phyloP scores from a whole-genome alignment of 1,139 yeast species.

The Hyphopichia fennica region DNA sequence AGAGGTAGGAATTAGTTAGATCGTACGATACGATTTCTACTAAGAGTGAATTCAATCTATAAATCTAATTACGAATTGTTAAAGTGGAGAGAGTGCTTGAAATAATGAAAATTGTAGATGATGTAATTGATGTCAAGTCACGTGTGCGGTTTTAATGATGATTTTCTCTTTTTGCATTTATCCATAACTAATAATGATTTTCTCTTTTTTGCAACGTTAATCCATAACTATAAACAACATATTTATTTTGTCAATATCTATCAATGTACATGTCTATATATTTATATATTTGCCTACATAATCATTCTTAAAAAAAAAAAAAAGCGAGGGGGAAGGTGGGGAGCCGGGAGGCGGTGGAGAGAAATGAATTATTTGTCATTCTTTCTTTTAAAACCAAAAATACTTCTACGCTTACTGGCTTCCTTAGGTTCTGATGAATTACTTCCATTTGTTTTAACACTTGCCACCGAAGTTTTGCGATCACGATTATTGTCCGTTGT shows the following conservation, averaged over 20 bases:
- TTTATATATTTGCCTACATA: no score
- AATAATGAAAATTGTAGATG: no score
- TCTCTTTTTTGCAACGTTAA: not conserved
- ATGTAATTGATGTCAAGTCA: not conserved
- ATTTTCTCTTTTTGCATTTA: no score
- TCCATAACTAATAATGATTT: no score
- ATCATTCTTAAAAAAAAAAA: no score
- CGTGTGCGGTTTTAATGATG: not conserved
- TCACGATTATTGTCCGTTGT: constrained; percentile 11
- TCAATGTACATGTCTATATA: not conserved
- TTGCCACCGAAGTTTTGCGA: constrained; percentile 9
- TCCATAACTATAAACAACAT: no score
- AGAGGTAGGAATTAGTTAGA: no score
- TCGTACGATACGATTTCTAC: not conserved
- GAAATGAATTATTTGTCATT: not conserved
- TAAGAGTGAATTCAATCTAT: no score
- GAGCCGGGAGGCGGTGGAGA: no score
- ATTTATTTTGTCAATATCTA: not conserved
- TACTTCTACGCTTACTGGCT: constrained; percentile 23
- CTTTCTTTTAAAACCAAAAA: constrained; percentile 37
- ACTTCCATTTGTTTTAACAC: constrained; percentile 15
- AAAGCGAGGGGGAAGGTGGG: no score
- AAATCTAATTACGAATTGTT: no score
- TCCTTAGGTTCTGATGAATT: constrained; percentile 10
- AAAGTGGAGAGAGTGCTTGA: no score